Base-by-base conservation (phyloP, 2,329 filamentous ascomycete genomes). In the Calonectria naviculata region DNA sequence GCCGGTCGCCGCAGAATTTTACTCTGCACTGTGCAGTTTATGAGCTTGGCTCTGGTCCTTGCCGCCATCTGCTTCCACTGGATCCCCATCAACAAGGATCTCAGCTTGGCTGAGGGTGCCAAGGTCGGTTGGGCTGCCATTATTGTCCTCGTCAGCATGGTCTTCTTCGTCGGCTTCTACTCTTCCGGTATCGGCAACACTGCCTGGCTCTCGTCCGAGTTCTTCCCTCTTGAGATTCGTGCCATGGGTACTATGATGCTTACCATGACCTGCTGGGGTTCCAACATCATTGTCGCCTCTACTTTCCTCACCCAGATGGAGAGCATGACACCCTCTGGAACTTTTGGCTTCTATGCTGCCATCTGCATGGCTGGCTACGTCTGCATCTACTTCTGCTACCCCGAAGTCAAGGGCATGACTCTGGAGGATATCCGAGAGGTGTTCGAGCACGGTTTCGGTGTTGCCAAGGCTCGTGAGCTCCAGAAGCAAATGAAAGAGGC, bases 331-430 rank as follows among this genome's bases (percentile, higher is more conserved):
- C 86, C 86, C 0, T 85, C 82, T 3, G 87, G 87, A 1, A 84
- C 87, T 0, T 89, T 89, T 71, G 86, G 86, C 5, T 88, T 89
- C 78, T 89, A 88, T 67, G 84, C 86, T 1, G 85, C 80, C 0
- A 86, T 89, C 41, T 88, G 86, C 73, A 82, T 86, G 67, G 73
- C 86, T 42, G 86, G 86, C 81, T 85, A 73, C 70, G 68, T 70
- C 5, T 78, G 71, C 67, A 83, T 89, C 28, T 83, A 85, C 65
- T 85, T 88, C 79, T 88, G 81, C 73, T 89, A 88, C 73, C 87
- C 87, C 0, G 87, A 89, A 71, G 87, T 88, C 2, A 88, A 88
- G 73, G 87, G 88, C 13, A 86, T 90, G 83, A 85, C 87, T 21
- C 80, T 90, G 4, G 89, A 90, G 74, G 86, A 87, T 56, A 84